These are phyloP conservation scores for Vigna mungo DNA, from an alignment of 306 rosid genomes.

Conservation along the genomic window DNA sequence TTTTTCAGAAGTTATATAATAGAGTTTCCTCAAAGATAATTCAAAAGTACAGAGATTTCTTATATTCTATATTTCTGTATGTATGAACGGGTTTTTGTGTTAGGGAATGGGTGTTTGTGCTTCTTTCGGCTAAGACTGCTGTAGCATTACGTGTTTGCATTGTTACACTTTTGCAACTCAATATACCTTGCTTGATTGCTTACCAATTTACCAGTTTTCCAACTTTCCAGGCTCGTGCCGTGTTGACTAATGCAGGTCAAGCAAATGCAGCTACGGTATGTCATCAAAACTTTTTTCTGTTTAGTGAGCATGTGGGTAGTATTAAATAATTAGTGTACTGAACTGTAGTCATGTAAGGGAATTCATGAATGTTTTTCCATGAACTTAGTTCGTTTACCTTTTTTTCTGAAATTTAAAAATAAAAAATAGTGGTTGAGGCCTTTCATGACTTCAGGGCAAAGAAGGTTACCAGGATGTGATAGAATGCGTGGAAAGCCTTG, in stretches of 20 bases:
- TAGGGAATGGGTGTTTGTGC: constrained; percentile 4
- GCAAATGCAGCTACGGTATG: constrained; percentile 96
- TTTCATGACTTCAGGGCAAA: constrained; percentile 72
- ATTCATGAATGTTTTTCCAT: constrained; percentile 10
- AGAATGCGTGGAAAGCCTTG: constrained; percentile 71
- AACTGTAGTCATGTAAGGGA: constrained; percentile 1
- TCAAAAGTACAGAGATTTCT: not conserved
- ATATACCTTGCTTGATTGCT: constrained; percentile 21
- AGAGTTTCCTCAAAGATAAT: not conserved
- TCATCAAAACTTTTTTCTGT: constrained; percentile 2
- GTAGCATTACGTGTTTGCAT: constrained; percentile 9
- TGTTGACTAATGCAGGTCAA: constrained; percentile 95
- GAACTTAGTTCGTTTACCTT: constrained; percentile 17
- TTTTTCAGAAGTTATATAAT: not conserved
- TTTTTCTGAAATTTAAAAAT: not conserved
- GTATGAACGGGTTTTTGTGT: constrained; percentile 19
- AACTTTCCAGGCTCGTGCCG: constrained; percentile 83
- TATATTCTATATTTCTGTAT: not conserved
- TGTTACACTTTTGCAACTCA: constrained; percentile 9
- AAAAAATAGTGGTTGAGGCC: constrained; percentile 37
- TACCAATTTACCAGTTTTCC: constrained; percentile 40
- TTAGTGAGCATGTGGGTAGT: constrained; percentile 26
- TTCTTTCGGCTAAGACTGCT: constrained; percentile 1
- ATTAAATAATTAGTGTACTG: constrained; percentile 7
- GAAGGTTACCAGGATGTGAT: constrained; percentile 80